Conservation (phyloP, 306 rosid species). For the Senna tora region DNA sequence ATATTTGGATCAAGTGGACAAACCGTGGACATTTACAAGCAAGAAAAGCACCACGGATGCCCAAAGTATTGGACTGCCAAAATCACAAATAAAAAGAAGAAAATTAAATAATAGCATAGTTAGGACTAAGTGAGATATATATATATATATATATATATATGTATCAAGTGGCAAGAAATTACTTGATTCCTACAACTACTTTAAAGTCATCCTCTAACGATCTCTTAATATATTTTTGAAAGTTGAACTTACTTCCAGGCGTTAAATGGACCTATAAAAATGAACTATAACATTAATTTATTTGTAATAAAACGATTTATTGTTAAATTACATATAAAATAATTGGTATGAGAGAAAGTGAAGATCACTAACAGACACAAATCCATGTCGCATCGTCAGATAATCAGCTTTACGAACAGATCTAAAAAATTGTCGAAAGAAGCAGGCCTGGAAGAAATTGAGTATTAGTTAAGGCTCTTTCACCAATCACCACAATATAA, state of each 20-base stretch:
- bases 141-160: no score
- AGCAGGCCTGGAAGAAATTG: constrained; percentile 66
- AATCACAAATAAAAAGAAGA: constrained; percentile 35
- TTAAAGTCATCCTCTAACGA: constrained; percentile 97
- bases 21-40: constrained; percentile 89
- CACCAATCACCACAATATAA: background rate
- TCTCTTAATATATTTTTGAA: constrained; percentile 91
- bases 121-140: background rate
- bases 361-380: constrained; percentile 66
- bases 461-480: background rate
- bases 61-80: constrained; percentile 92
- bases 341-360: background rate
- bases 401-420: constrained; percentile 91
- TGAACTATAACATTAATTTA: background rate
- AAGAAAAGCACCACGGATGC: constrained; percentile 75
- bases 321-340: background rate
- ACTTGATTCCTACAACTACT: constrained; percentile 98
- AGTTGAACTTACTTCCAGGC: constrained; percentile 92
- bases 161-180: background rate
- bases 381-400: constrained; percentile 94
- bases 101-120: constrained; percentile 9
- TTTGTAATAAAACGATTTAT: no score
- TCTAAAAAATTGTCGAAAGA: constrained; percentile 86
- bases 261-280: constrained; percentile 83
- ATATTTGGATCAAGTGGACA: constrained; percentile 29